Evolutionary conservation across 306 rosid species (phyloP), one percentile per base, ranked within the genome.

Genomic region (Cucumis melo): DNA sequence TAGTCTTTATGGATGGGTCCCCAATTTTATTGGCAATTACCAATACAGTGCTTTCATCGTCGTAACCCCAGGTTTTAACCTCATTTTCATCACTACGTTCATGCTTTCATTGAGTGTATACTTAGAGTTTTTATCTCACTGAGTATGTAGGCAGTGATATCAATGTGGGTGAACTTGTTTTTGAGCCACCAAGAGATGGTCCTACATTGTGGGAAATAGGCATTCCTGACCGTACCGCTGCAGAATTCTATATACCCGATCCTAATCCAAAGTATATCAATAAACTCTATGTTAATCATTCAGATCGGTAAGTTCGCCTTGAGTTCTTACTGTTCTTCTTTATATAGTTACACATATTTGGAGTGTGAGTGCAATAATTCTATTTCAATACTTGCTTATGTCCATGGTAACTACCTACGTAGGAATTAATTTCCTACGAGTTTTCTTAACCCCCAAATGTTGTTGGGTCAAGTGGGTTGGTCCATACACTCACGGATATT

Each of bases 171-270:
- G 88, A 86, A 39, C 78, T 87, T 68, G 88, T 87, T 2, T 90
- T 83, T 78, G 88, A 90, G 27, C 90, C 97, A 7, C 97, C 89
- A 53, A 90, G 98, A 85, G 86, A 85, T 80, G 98, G 96, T 6
- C 89, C 96, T 8, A 93, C 98, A 36, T 60, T 88, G 61, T 93
- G 98, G 98, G 98, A 93, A 90, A 93, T 93, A 66, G 97, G 97
- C 64, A 77, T 85, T 55, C 98, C 98, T n/a, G 91, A 93, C 80
- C 97, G 97, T 23, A 77, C 94, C 12, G 97, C 97, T 54, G 88
- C 87, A 21, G 96, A 91, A 74, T 91, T 93, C 81, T 91, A 83
- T 65, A 82, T 90, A 63, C 97, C 97, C 15, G 92, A 90, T 81
- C 96, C 98, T 41, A 77, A 88, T 80, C 96, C 94, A n/a, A 88